Percentiles rank a stretch among this genome's conserved stretches.
These are phyloP conservation scores for Cichorium intybus DNA, from an alignment of 140 eudicot genomes.

Conservation along the genomic window DNA sequence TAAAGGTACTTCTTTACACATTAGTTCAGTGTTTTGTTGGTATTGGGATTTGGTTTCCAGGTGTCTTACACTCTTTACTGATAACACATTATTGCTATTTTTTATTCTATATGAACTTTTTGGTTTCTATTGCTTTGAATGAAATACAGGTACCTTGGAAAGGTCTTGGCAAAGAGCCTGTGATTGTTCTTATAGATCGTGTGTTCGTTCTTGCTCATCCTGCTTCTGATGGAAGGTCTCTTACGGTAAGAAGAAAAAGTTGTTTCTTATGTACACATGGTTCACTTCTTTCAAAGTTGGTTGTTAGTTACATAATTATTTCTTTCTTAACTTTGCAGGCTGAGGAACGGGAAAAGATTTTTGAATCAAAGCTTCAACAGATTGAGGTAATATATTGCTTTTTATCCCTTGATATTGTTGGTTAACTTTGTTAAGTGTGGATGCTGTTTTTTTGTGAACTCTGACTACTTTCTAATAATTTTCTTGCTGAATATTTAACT, in stretches of 20 bases:
- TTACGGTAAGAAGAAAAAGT: slow-evolving; percentile 47
- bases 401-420: neutral
- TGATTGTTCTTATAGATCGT: slow-evolving; percentile 92
- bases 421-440: neutral
- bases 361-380: slow-evolving; percentile 85
- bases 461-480: neutral
- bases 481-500: slow-evolving; percentile 10
- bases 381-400: slow-evolving; percentile 63
- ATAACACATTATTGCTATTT: neutral
- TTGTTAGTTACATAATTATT: slow-evolving; percentile 5
- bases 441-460: neutral
- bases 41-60: neutral
- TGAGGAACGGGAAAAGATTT: slow-evolving; percentile 88
- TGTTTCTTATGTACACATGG: slow-evolving; percentile 2
- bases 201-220: slow-evolving; percentile 95
- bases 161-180: slow-evolving; percentile 99
- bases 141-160: slow-evolving; percentile 92
- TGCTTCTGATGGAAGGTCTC: slow-evolving; percentile 76
- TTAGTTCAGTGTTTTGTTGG: neutral
- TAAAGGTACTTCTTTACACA: slow-evolving; percentile 54
- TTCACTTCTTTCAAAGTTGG: slow-evolving; percentile 2
- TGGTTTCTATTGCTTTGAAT: neutral
- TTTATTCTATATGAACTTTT: neutral
- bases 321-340: slow-evolving; percentile 38
- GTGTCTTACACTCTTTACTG: neutral